Conservation (phyloP, 768 basidiomycete species). For the Trametes meyenii region DNA sequence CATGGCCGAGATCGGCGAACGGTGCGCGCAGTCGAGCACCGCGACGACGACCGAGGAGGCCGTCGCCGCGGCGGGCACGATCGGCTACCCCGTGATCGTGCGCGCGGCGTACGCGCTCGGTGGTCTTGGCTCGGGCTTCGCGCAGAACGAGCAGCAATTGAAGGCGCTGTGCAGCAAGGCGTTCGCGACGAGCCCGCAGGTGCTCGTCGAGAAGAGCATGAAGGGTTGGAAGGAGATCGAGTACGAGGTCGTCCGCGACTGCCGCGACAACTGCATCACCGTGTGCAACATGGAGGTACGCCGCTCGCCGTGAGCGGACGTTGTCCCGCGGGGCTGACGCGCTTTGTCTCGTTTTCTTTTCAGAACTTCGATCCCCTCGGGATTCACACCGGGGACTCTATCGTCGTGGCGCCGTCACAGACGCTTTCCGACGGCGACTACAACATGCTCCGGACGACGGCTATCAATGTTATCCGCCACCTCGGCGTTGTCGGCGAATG, state of each 20-base stretch:
- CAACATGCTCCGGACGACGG: slow-evolving; percentile 98
- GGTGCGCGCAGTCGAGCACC: slow-evolving; percentile 87
- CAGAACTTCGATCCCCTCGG: slow-evolving; percentile 99
- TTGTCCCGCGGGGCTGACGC: neutral
- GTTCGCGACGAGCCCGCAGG: slow-evolving; percentile 97
- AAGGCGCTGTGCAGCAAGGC: slow-evolving; percentile 89
- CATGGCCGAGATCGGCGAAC: slow-evolving; percentile 95
- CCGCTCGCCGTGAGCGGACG: neutral
- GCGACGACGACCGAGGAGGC: slow-evolving; percentile 90
- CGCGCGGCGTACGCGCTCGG: slow-evolving; percentile 97
- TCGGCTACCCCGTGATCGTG: slow-evolving; percentile 95
- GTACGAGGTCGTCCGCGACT: slow-evolving; percentile 98
- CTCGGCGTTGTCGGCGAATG: slow-evolving; percentile 98
- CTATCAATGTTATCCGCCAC: slow-evolving; percentile 98
- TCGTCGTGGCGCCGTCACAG: slow-evolving; percentile 97
- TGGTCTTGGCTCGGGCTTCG: slow-evolving; percentile 94
- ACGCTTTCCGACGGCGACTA: slow-evolving; percentile 99
- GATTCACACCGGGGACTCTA: slow-evolving; percentile 98
- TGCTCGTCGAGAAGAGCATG: slow-evolving; percentile 99
- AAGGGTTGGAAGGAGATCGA: slow-evolving; percentile 99
- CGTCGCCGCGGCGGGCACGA: slow-evolving; percentile 73
- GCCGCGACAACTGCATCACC: slow-evolving; percentile 97
- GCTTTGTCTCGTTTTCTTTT: neutral
- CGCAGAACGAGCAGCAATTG: slow-evolving; percentile 90
- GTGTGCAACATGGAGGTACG: slow-evolving; percentile 99